phyloP scores from a whole-genome alignment of 2,329 filamentous ascomycete genomes.

The Scedosporium boydii region DNA sequence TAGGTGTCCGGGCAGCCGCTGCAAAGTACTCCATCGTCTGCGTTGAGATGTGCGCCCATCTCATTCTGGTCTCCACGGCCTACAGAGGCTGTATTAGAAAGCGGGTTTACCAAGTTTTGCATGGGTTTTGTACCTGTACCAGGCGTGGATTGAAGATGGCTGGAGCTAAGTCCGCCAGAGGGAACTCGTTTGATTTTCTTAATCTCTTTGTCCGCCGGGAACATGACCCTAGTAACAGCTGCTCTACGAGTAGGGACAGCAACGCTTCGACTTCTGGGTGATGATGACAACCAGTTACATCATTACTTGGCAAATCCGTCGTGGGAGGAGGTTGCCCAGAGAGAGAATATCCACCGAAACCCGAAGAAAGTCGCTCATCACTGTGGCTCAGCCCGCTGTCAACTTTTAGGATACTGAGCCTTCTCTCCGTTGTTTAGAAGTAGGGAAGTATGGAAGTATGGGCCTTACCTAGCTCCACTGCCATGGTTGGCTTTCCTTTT shows the following conservation, averaged over 20 bases:
- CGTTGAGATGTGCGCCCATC: neutral
- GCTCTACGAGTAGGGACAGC: neutral
- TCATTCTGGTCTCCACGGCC: neutral
- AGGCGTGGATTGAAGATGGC: neutral
- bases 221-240: neutral
- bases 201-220: neutral
- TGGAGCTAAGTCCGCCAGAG: neutral
- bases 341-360: neutral
- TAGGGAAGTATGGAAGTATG: neutral
- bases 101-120: neutral
- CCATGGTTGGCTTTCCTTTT: neutral
- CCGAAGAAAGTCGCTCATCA: neutral
- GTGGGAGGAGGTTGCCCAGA: neutral
- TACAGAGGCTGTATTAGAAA: neutral
- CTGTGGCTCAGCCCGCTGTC: no score
- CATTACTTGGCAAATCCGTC: neutral
- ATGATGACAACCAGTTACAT: neutral
- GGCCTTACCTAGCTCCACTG: neutral
- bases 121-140: neutral
- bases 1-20: neutral
- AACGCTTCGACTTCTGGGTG: neutral
- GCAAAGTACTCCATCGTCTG: neutral
- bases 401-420: neutral
- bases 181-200: neutral
- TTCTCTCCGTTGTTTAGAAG: no score